Evolutionary conservation across 306 rosid genomes (phyloP).

Genomic region (Dryas octopetala): DNA sequence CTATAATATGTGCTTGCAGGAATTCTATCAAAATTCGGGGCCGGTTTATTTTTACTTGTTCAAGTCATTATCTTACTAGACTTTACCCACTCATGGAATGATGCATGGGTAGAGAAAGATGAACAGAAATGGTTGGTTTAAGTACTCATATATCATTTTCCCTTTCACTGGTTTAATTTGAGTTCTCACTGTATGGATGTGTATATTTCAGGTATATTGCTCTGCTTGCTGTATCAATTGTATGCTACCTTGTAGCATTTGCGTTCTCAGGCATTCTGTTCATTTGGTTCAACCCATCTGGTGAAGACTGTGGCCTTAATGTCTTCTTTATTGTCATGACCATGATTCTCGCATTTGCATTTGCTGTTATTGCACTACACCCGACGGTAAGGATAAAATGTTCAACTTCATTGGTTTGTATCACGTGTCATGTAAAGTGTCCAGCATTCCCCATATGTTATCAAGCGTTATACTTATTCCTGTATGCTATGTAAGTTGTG

Average conservation of each 20-base stretch:
- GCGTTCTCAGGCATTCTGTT: slow-evolving; percentile 70
- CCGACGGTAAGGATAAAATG: slow-evolving; percentile 59
- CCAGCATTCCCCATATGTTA: not conserved
- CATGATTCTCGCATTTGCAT: slow-evolving; percentile 76
- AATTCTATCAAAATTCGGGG: slow-evolving; percentile 78
- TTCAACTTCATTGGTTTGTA: not conserved
- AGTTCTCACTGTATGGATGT: slow-evolving; percentile 8
- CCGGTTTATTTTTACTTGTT: slow-evolving; percentile 85
- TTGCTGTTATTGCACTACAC: slow-evolving; percentile 71
- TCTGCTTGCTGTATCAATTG: slow-evolving; percentile 71
- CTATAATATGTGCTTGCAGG: slow-evolving; percentile 46
- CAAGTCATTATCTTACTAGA: slow-evolving; percentile 89
- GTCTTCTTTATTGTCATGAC: slow-evolving; percentile 89
- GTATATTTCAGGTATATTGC: slow-evolving; percentile 72
- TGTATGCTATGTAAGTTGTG: slow-evolving; percentile 3
- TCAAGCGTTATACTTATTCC: slow-evolving; percentile 5
- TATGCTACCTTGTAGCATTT: slow-evolving; percentile 83
- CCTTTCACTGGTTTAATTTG: slow-evolving; percentile 14
- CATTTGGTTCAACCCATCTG: slow-evolving; percentile 94
- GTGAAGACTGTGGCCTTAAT: slow-evolving; percentile 88
- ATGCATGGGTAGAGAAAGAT: slow-evolving; percentile 94
- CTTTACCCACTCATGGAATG: slow-evolving; percentile 88
- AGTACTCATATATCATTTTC: slow-evolving; percentile 5
- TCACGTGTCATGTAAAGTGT: not conserved
- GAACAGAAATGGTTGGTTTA: slow-evolving; percentile 79